Evolutionary conservation across 345 rosid genomes (phyloP).

Genomic region (Citrus unshiu): DNA sequence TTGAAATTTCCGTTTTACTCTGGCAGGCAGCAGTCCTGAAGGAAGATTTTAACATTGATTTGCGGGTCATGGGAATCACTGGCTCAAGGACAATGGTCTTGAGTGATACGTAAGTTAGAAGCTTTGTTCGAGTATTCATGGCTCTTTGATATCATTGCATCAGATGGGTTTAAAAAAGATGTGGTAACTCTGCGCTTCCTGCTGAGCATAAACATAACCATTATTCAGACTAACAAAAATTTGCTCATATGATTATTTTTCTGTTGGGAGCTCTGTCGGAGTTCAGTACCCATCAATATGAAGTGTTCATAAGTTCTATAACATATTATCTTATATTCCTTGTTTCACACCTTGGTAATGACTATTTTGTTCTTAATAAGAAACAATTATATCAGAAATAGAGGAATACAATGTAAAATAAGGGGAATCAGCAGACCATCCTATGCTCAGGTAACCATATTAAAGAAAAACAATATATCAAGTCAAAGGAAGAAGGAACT

Average conservation of each 20-base stretch:
- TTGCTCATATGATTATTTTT: background rate
- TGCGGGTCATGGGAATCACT: slow-evolving; percentile 95
- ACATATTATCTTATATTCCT: background rate
- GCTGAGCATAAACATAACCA: background rate
- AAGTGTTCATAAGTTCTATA: background rate
- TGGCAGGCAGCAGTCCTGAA: slow-evolving; percentile 87
- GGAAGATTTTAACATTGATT: slow-evolving; percentile 93
- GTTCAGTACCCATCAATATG: background rate
- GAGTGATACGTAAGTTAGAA: slow-evolving; percentile 72
- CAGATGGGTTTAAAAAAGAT: background rate
- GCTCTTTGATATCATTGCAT: background rate
- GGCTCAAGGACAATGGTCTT: slow-evolving; percentile 77
- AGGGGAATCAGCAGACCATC: no score
- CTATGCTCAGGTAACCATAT: background rate
- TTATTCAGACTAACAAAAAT: background rate
- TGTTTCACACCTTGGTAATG: background rate
- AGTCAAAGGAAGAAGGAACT: background rate
- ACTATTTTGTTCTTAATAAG: background rate
- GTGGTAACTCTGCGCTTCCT: background rate
- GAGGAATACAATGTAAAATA: no score
- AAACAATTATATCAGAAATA: no score
- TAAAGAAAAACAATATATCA: background rate
- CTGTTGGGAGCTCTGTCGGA: background rate
- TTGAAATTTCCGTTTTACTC: slow-evolving; percentile 9
- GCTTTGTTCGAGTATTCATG: background rate